Evolutionary conservation across 2,329 filamentous ascomycete species (phyloP), one percentile per base, ranked within the genome.

Genomic region (Tolypocladium ovalisporum): DNA sequence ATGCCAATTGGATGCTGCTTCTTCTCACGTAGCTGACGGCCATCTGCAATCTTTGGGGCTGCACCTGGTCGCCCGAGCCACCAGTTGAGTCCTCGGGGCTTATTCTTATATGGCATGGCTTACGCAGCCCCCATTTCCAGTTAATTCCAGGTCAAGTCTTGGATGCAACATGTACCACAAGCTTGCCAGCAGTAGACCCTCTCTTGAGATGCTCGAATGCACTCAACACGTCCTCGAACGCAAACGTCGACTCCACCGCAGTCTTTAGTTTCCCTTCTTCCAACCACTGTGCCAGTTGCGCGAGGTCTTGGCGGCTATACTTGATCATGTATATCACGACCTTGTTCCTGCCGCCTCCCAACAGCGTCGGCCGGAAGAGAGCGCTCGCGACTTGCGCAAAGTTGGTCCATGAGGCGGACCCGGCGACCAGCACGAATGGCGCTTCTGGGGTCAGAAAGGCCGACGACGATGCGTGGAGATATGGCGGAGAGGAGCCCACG

Each of bases 191-290:
- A 4, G 79, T 74, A n/a, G 81, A 75, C 0, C 80, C 80, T 3
- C 76, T 79, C 71, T 82, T 84, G 63, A 87, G 65, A 60, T 76
- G 79, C 67, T 79, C 76, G 69, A 80, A 85, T 3, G 83, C 85
- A 64, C 79, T 74, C 1, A 73, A 70, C 2, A 74, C 78, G 57
- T 87, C 78, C 22, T 81, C 77, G 65, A 85, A 83, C 27, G 75
- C 73, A 63, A 78, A 86, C 2, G 73, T 73, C 37, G 75, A 73
- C 65, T 86, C 84, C 37, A 86, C 66, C 1, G 83, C 72, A 5
- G 78, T 71, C 68, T 75, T 80, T 15, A 88, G 61, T 64, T 80
- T 84, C 0, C 82, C 83, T 60, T 86, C 75, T 8, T 70, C 68
- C 66, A 87, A 71, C 81, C 80, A 84, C 40, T 75, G 65, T 1